phyloP scores from a whole-genome alignment of 352 stramenopile species.

The Pythium insidiosum region DNA sequence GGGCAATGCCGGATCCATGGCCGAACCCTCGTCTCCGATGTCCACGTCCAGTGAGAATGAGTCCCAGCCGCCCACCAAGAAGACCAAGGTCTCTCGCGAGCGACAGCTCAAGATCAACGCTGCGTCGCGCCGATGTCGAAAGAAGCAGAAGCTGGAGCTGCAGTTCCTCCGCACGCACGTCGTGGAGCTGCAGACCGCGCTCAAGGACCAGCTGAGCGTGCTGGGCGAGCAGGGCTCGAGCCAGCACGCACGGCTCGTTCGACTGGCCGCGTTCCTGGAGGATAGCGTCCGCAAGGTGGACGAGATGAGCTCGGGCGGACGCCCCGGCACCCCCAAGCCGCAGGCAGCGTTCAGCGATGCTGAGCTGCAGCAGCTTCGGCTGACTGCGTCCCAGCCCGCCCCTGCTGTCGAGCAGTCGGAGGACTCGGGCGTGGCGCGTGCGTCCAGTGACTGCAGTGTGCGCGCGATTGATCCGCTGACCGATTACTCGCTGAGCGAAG shows the following conservation, averaged over 20 bases:
- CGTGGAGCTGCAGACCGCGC: slow-evolving; percentile 60
- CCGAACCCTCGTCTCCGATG: not conserved
- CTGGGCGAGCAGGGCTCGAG: slow-evolving; percentile 23
- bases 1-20: no score
- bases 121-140: slow-evolving; percentile 67
- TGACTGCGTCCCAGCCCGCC: slow-evolving; percentile 16
- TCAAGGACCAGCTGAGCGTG: slow-evolving; percentile 60
- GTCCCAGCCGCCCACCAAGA: slow-evolving; percentile 33
- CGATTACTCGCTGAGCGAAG: slow-evolving; percentile 50
- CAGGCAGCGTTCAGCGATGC: slow-evolving; percentile 11
- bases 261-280: slow-evolving; percentile 54
- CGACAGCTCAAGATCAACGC: slow-evolving; percentile 86
- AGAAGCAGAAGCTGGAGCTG: slow-evolving; percentile 85
- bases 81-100: slow-evolving; percentile 80
- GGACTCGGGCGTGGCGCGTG: slow-evolving; percentile 25
- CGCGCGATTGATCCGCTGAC: slow-evolving; percentile 19
- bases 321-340: slow-evolving; percentile 18
- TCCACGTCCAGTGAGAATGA: slow-evolving; percentile 11
- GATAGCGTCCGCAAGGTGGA: slow-evolving; percentile 67
- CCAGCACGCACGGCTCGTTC: slow-evolving; percentile 37
- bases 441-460: slow-evolving; percentile 24
- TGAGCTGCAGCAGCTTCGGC: slow-evolving; percentile 16
- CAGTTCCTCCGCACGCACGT: slow-evolving; percentile 79
- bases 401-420: slow-evolving; percentile 27
- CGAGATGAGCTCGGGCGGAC: slow-evolving; percentile 61